Conservation (phyloP, 345 rosid genomes). For the Boechera stricta region DNA sequence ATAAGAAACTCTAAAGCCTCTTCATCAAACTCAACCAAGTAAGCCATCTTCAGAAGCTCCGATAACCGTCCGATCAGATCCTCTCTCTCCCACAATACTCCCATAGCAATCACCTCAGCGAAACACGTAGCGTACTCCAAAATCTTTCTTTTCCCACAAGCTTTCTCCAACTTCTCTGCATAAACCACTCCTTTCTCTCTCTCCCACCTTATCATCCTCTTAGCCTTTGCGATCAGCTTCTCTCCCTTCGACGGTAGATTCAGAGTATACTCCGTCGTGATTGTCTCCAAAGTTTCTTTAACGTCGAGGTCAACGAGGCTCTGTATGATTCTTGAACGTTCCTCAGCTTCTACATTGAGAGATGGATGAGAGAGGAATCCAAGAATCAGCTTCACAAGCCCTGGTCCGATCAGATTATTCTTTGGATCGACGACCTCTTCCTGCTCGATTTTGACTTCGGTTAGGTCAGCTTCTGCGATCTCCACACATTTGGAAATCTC, state of each 20-base stretch:
- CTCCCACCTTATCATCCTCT: slow-evolving; percentile 62
- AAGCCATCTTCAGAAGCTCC: slow-evolving; percentile 65
- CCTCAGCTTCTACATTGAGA: slow-evolving; percentile 51
- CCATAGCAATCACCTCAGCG: slow-evolving; percentile 58
- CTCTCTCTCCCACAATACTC: slow-evolving; percentile 61
- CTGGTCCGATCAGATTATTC: slow-evolving; percentile 45
- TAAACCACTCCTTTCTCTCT: slow-evolving; percentile 50
- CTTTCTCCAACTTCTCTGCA: slow-evolving; percentile 52
- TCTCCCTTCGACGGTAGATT: slow-evolving; percentile 48
- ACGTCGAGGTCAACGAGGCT: slow-evolving; percentile 50
- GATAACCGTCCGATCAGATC: slow-evolving; percentile 52
- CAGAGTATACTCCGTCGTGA: slow-evolving; percentile 48
- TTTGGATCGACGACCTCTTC: slow-evolving; percentile 38
- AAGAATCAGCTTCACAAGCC: slow-evolving; percentile 60
- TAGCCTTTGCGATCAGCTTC: slow-evolving; percentile 36
- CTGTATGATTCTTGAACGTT: slow-evolving; percentile 55
- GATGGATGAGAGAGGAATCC: slow-evolving; percentile 62
- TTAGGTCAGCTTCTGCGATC: slow-evolving; percentile 47
- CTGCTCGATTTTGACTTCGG: slow-evolving; percentile 10
- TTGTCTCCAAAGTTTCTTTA: slow-evolving; percentile 49
- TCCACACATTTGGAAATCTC: slow-evolving; percentile 57
- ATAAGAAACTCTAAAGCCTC: slow-evolving; percentile 56
- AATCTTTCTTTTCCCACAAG: slow-evolving; percentile 44
- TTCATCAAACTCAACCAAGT: slow-evolving; percentile 55
- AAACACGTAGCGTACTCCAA: slow-evolving; percentile 61